Percentiles rank a stretch among this genome's conserved stretches.
Conservation (phyloP, 2,329 filamentous ascomycete species). For the Ilyonectria sp. region DNA sequence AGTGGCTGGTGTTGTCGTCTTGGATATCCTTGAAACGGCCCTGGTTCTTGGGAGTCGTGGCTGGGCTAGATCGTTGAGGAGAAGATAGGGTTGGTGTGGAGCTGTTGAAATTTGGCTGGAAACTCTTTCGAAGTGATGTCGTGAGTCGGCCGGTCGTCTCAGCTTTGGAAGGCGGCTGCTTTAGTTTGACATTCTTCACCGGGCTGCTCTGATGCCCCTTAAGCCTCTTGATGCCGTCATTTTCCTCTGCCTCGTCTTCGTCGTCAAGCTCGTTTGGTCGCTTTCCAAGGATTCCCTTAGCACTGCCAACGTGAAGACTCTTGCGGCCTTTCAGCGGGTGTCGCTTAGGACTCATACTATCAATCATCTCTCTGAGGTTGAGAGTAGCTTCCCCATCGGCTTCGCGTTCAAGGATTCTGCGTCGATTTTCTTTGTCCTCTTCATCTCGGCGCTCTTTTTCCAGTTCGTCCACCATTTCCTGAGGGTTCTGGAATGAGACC, state of each 20-base stretch:
- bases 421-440: slow-evolving; percentile 72
- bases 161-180: slow-evolving; percentile 77
- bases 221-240: slow-evolving; percentile 76
- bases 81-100: slow-evolving; percentile 62
- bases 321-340: slow-evolving; percentile 77
- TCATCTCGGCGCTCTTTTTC: slow-evolving; percentile 74
- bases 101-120: slow-evolving; percentile 60
- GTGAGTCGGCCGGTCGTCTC: slow-evolving; percentile 75
- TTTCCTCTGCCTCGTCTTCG: slow-evolving; percentile 72
- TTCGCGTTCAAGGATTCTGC: slow-evolving; percentile 69
- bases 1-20: slow-evolving; percentile 62
- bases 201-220: slow-evolving; percentile 82
- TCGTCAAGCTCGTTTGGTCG: slow-evolving; percentile 80
- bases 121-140: slow-evolving; percentile 63
- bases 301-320: slow-evolving; percentile 83
- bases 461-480: slow-evolving; percentile 73
- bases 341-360: slow-evolving; percentile 83
- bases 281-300: slow-evolving; percentile 81
- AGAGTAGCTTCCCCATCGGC: slow-evolving; percentile 70
- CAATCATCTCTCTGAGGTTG: slow-evolving; percentile 83
- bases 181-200: slow-evolving; percentile 81
- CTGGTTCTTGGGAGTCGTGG: slow-evolving; percentile 70
- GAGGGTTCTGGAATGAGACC: slow-evolving; percentile 77
- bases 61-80: slow-evolving; percentile 61
- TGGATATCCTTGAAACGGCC: slow-evolving; percentile 69